A percentile compares a stretch with the other conserved stretches of the same genome.
phyloP scores from a whole-genome alignment of 2,329 filamentous ascomycete species.

The Penicillium verrucosum region DNA sequence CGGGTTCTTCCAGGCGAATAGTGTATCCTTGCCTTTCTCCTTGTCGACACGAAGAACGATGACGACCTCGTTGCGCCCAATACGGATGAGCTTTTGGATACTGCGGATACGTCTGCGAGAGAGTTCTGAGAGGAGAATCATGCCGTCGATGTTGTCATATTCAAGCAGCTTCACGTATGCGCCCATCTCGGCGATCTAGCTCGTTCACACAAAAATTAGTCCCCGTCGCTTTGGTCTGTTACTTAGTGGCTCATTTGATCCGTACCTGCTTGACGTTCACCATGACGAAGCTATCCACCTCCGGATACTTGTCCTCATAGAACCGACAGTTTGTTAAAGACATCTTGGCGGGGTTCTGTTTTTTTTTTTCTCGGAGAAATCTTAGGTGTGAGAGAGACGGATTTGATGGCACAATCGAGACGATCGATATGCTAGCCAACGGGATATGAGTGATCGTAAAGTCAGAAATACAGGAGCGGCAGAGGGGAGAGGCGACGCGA shows the following conservation, averaged over 20 bases:
- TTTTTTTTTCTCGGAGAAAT: constrained; percentile 19
- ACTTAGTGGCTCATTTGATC: not conserved
- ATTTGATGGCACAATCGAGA: constrained; percentile 13
- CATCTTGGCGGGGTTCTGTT: constrained; percentile 63
- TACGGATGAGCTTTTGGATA: constrained; percentile 98
- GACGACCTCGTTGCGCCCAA: constrained; percentile 96
- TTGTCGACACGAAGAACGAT: constrained; percentile 98
- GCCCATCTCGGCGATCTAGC: constrained; percentile 96
- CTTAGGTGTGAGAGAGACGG: constrained; percentile 7
- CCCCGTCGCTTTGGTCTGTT: not conserved
- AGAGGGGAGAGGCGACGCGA: constrained; percentile 14
- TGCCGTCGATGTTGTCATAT: constrained; percentile 99
- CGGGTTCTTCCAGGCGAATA: not conserved
- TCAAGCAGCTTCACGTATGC: constrained; percentile 99
- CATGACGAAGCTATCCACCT: constrained; percentile 99
- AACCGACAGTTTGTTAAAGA: constrained; percentile 95
- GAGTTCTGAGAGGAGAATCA: constrained; percentile 97
- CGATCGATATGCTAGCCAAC: constrained; percentile 6
- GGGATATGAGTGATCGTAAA: constrained; percentile 11
- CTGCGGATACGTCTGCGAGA: constrained; percentile 96
- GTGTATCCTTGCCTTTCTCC: constrained; percentile 71
- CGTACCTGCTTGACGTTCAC: constrained; percentile 96
- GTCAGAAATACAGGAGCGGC: constrained; percentile 6
- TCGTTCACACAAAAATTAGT: constrained; percentile 11
- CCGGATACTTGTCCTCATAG: constrained; percentile 95